A percentile compares a stretch with the other conserved stretches of the same genome.
phyloP scores from a whole-genome alignment of 2,329 filamentous ascomycete species.

The Arthrobotrys musiformis region DNA sequence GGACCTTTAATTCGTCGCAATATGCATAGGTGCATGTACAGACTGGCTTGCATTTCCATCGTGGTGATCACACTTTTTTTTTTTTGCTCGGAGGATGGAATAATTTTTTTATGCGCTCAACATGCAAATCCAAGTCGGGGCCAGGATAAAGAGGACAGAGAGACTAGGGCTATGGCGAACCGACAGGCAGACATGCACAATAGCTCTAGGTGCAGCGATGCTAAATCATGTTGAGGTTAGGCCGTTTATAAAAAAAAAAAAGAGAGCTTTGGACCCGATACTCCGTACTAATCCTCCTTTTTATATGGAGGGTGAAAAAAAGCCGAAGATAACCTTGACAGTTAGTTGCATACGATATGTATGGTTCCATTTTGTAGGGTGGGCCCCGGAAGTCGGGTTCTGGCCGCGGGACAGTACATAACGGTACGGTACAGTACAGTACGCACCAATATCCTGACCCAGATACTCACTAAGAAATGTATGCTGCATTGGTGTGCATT shows the following conservation, averaged over 20 bases:
- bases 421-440: not conserved
- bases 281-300: constrained; percentile 26
- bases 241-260: constrained; percentile 17
- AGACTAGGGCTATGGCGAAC: constrained; percentile 17
- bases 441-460: too few species aligned
- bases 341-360: not conserved
- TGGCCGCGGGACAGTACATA: constrained; percentile 21
- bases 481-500: too few species aligned
- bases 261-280: constrained; percentile 19
- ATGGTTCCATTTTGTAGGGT: not conserved
- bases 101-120: constrained; percentile 54
- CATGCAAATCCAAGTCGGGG: constrained; percentile 46
- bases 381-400: constrained; percentile 14
- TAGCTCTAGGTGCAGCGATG: not conserved
- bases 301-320: constrained; percentile 7
- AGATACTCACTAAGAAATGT: too few species aligned
- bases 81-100: constrained; percentile 27
- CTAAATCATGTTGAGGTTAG: constrained; percentile 37
- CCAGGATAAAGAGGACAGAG: constrained; percentile 36
- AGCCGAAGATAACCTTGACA: constrained; percentile 51
- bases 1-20: constrained; percentile 21
- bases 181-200: constrained; percentile 26
- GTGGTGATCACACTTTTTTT: too few species aligned
- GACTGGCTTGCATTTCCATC: constrained; percentile 50
- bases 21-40: constrained; percentile 25